phyloP scores from a whole-genome alignment of 75 land plant species.

The Cupressus sempervirens region DNA sequence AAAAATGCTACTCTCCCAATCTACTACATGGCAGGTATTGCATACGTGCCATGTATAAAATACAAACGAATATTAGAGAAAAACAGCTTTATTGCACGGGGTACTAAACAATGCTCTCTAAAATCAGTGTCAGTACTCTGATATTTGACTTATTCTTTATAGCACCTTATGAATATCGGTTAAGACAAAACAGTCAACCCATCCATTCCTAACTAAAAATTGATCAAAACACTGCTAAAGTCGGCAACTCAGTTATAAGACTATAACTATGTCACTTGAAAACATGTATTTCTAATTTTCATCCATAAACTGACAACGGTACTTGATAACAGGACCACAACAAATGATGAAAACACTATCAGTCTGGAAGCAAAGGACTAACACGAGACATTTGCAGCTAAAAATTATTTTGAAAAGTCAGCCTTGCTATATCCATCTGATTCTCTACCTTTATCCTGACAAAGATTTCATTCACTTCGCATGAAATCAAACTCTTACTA shows the following conservation, averaged over 20 bases:
- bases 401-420: background rate
- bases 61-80: too few relatives aligned
- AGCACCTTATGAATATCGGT: background rate
- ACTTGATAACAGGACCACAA: background rate
- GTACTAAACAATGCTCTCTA: background rate
- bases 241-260: background rate
- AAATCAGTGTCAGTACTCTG: background rate
- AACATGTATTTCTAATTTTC: too few relatives aligned
- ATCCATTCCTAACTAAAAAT: background rate
- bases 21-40: too few relatives aligned
- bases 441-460: background rate
- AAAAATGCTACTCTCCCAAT: background rate
- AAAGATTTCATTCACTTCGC: background rate
- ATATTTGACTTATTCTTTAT: background rate
- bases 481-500: background rate
- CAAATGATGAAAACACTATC: background rate
- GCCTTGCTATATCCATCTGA: background rate
- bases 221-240: background rate
- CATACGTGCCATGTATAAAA: background rate
- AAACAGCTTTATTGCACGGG: background rate
- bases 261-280: too few relatives aligned
- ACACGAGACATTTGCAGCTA: background rate
- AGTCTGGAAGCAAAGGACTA: background rate
- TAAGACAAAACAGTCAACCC: background rate
- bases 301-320: too few relatives aligned